phyloP scores from a whole-genome alignment of 2,329 filamentous ascomycete genomes.

The Fusarium nygamai region DNA sequence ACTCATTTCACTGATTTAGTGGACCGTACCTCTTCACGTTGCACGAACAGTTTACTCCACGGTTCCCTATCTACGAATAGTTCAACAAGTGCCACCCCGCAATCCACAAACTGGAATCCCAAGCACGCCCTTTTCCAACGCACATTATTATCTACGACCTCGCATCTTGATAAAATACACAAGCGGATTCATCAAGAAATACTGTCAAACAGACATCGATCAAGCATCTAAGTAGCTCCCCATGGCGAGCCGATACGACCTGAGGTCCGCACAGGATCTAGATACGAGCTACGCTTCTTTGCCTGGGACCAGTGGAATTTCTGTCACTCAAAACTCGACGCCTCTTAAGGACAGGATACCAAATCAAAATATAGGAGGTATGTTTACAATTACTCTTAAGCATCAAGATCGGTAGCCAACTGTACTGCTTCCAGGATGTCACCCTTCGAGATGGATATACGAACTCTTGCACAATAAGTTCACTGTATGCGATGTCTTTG shows the following conservation, averaged over 20 bases:
- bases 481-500: constrained; percentile 49
- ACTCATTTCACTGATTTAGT: neutral
- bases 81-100: constrained; percentile 24
- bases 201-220: neutral
- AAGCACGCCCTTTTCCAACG: constrained; percentile 12
- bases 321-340: constrained; percentile 47
- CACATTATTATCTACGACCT: neutral
- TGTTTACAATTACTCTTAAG: neutral
- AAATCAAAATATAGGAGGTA: constrained; percentile 44
- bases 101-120: constrained; percentile 6
- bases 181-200: neutral
- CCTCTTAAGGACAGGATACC: constrained; percentile 46
- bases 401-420: constrained; percentile 17
- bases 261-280: constrained; percentile 43
- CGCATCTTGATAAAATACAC: neutral
- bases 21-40: neutral
- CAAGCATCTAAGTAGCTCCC: neutral
- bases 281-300: constrained; percentile 46
- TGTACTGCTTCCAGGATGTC: constrained; percentile 43
- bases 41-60: neutral
- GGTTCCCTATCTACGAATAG: neutral
- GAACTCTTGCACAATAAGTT: constrained; percentile 53
- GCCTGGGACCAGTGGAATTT: constrained; percentile 46
- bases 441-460: constrained; percentile 55
- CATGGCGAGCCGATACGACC: constrained; percentile 45